Evolutionary conservation across 108 stramenopile genomes (phyloP).

Genomic region (Cyclotella kingstonii): DNA sequence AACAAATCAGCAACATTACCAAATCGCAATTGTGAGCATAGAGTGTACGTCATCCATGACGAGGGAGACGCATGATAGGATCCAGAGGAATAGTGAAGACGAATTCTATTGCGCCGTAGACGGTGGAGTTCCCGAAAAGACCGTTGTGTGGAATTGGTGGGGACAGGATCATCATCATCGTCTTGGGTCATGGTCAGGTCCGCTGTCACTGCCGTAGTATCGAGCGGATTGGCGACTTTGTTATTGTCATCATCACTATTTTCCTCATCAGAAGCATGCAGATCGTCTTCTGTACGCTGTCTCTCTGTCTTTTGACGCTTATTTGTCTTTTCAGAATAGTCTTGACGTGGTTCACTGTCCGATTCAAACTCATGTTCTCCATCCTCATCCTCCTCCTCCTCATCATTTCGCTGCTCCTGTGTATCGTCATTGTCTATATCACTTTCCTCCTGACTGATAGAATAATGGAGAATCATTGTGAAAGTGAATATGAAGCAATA

Average conservation of each 20-base stretch:
- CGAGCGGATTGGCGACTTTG: constrained; percentile 13
- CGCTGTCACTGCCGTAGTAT: constrained; percentile 39
- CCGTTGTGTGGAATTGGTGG: constrained; percentile 2
- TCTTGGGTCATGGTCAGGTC: constrained; percentile 34
- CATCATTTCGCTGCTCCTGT: background rate
- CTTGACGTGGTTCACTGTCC: background rate
- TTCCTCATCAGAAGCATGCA: background rate
- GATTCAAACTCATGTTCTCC: constrained; percentile 33
- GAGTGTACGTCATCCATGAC: constrained; percentile 63
- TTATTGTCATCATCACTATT: background rate
- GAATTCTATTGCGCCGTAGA: constrained; percentile 64
- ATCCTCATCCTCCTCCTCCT: constrained; percentile 8
- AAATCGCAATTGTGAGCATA: constrained; percentile 66
- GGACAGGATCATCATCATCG: constrained; percentile 11
- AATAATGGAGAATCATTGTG: too few species aligned
- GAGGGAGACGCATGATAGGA: constrained; percentile 71
- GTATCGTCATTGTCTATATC: constrained; percentile 36
- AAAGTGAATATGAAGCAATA: too few species aligned
- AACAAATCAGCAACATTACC: constrained; percentile 64
- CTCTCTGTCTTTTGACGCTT: background rate
- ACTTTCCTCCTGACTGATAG: constrained; percentile 35
- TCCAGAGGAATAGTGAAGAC: constrained; percentile 68
- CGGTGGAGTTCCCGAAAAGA: constrained; percentile 60
- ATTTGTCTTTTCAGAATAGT: background rate
- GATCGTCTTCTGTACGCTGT: too few species aligned